Base-by-base conservation (phyloP, 768 basidiomycete species). In the Trametes cinnabarina region DNA sequence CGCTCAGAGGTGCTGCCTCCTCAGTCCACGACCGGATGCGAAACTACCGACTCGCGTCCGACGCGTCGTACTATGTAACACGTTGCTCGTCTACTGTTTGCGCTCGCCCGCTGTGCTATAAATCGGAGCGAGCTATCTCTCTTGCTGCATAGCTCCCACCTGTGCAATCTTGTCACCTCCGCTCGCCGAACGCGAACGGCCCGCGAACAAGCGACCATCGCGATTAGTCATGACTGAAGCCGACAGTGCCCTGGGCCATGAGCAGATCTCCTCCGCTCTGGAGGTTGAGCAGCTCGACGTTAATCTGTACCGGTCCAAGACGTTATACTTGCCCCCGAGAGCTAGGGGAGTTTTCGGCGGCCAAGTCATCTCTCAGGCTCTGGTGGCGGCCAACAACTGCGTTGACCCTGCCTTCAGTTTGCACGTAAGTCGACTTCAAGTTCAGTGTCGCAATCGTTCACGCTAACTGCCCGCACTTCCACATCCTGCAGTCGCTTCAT, bases 361-460 rank as follows among this genome's bases (percentile, higher is more conserved):
- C 3, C 90, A 93, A 71, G 92, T 94, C 56, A 92, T 94, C 63
- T 91, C 88, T 35, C 92, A 94, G 67, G 92, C 91, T 4, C 74
- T 94, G 26, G 87, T 91, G 12, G 82, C 89, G 2, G 92, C 92
- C 1, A 91, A 89, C 14, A 86, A 85, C 58, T 84, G 85, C 51
- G 88, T 94, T 0, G 75, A 83, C 42, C 76, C 84, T 11, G 77
- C 73, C 15, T 90, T 81, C 69, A 81, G 79, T 23, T 72, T 92
- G 28, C 89, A 94, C 74, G 91, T 92, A 67, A 76, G 90, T 72
- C 11, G 3, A 12, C 7, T 12, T 32, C 8, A 22, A 14, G 2
- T n/a, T 20, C 1, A n/a, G 10, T 43, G 23, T 25, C 23, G 23
- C 19, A n/a, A 30, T 53, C 30, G 22, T 17, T 41, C 51, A 51